These are phyloP conservation scores for Gonium pectorale DNA, from an alignment of 139 green algal species.

Conservation along the genomic window DNA sequence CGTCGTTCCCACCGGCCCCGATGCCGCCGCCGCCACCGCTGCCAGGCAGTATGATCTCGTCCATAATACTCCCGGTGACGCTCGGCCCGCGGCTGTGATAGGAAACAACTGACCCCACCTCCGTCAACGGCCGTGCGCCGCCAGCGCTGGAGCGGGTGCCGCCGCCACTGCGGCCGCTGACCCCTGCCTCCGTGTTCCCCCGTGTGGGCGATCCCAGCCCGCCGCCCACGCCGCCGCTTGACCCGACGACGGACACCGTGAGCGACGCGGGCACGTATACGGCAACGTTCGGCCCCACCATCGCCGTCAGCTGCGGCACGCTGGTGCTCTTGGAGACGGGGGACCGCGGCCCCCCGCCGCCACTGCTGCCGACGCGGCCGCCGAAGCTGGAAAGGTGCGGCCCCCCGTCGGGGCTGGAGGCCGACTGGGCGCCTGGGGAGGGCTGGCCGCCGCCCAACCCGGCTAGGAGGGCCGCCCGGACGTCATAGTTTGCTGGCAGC, in stretches of 20 bases:
- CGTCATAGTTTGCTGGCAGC: constrained; percentile 14
- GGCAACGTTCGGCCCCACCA: not conserved
- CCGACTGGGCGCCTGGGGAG: no score
- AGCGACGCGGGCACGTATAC: not conserved
- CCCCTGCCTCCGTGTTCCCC: no score
- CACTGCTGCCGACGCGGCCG: not conserved
- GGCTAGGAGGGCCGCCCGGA: constrained; percentile 1
- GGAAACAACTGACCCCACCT: not conserved
- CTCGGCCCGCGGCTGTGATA: not conserved
- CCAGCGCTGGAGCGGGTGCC: no score
- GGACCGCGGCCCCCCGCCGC: not conserved
- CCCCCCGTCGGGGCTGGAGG: no score
- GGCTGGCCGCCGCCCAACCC: not conserved
- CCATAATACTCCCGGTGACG: not conserved
- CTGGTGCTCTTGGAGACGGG: not conserved
- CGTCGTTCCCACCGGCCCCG: no score
- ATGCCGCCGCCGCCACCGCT: not conserved
- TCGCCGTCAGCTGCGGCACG: not conserved
- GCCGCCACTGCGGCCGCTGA: not conserved
- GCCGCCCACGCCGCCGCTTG: no score
- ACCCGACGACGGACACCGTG: not conserved
- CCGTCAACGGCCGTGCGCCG: not conserved
- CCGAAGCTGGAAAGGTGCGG: no score
- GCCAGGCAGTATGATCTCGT: not conserved
- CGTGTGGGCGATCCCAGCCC: no score